Evolutionary conservation across 345 rosid genomes (phyloP).

Genomic region (Salix viminalis): DNA sequence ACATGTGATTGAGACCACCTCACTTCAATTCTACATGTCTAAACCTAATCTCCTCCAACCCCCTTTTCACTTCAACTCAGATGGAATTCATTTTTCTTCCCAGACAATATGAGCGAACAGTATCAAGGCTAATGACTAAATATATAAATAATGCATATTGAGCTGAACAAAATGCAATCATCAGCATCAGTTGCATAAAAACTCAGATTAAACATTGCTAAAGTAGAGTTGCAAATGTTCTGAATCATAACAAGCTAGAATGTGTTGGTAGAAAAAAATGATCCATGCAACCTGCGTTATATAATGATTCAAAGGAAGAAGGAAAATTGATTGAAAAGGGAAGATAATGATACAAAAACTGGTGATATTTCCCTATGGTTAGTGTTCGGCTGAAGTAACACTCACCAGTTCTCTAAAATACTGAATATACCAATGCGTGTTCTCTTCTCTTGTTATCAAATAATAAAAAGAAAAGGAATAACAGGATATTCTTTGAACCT

Average conservation of each 20-base stretch:
- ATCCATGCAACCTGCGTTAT: too few species aligned
- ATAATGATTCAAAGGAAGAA: too few species aligned
- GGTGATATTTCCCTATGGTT: too few species aligned
- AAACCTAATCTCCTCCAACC: not conserved
- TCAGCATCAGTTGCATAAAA: too few species aligned
- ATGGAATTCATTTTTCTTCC: not conserved
- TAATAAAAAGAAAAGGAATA: not conserved
- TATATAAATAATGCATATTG: not conserved
- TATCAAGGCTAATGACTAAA: not conserved
- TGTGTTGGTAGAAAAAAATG: too few species aligned
- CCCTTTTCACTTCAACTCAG: not conserved
- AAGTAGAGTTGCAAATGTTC: too few species aligned
- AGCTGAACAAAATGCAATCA: not conserved
- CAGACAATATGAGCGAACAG: not conserved
- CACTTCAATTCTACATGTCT: not conserved
- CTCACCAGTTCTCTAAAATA: not conserved
- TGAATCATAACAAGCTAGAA: too few species aligned
- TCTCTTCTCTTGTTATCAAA: not conserved
- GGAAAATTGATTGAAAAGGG: too few species aligned
- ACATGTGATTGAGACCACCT: not conserved
- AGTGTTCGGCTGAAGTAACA: not conserved
- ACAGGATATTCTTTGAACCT: not conserved
- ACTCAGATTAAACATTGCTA: too few species aligned
- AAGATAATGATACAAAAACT: too few species aligned
- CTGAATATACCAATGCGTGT: not conserved